Percentiles rank a stretch among this genome's conserved stretches.
These are phyloP conservation scores for Karstenula rhodostoma DNA, from an alignment of 2,329 filamentous ascomycete genomes.

Conservation along the genomic window DNA sequence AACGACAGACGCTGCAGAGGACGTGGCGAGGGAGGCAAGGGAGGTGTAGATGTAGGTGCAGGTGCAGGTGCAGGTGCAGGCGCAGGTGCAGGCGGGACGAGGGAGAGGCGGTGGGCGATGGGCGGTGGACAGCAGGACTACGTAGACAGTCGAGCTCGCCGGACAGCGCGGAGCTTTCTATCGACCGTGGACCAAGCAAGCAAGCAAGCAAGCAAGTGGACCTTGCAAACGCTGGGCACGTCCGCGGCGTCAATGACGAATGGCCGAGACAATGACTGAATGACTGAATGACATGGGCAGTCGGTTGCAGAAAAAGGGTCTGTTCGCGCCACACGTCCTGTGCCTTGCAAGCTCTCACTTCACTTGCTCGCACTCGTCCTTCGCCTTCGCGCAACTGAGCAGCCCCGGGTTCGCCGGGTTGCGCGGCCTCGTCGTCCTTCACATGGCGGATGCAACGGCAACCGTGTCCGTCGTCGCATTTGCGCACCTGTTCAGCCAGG, in stretches of 20 bases:
- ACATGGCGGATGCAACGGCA: conserved; percentile 8
- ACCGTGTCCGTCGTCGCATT: background rate
- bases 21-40: background rate
- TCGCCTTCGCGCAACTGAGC: background rate
- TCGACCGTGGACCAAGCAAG: background rate
- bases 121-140: background rate
- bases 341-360: background rate
- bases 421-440: background rate
- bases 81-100: background rate
- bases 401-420: conserved; percentile 14
- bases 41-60: background rate
- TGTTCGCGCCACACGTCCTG: conserved; percentile 1
- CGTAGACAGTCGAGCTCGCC: background rate
- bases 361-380: background rate
- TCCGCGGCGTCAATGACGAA: conserved; percentile 13
- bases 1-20: conserved; percentile 1
- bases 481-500: background rate
- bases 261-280: no score
- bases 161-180: conserved; percentile 3
- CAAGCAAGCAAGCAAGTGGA: conserved; percentile 8
- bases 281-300: background rate
- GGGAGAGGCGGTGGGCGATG: background rate
- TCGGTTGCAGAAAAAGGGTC: background rate
- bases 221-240: conserved; percentile 20
- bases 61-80: background rate